A percentile compares a stretch with the other conserved stretches of the same genome.
Conservation (phyloP, 768 basidiomycete genomes). For the Mycena belliarum region DNA sequence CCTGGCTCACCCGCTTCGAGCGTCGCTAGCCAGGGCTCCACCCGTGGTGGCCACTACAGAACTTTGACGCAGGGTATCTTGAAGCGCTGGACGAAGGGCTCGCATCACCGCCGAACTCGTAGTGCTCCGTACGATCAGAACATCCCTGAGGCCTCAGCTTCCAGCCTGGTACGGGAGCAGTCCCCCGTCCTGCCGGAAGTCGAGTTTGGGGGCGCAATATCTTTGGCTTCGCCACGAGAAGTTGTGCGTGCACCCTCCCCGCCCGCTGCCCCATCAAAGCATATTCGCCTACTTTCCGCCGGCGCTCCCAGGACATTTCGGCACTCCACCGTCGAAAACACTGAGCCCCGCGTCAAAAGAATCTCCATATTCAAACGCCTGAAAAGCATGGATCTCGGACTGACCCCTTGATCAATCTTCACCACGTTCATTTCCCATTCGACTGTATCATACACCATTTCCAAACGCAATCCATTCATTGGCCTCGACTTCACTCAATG, state of each 20-base stretch:
- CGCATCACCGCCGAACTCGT: conserved; percentile 21
- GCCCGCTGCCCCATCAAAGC: background rate
- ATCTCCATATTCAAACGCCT: conserved; percentile 17
- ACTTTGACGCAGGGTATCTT: conserved; percentile 18
- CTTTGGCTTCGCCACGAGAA: background rate
- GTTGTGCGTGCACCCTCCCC: background rate
- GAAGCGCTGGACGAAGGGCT: conserved; percentile 19
- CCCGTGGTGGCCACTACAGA: conserved; percentile 1
- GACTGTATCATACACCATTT: conserved; percentile 1
- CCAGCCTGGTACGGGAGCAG: background rate
- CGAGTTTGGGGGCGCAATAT: conserved; percentile 13
- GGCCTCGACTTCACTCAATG: too few relatives aligned
- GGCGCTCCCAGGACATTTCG: conserved; percentile 10
- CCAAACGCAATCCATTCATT: too few relatives aligned
- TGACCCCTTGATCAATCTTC: conserved; percentile 2
- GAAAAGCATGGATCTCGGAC: conserved; percentile 4
- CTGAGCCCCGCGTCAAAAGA: conserved; percentile 5
- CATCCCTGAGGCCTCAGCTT: background rate
- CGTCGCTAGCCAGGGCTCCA: conserved; percentile 2
- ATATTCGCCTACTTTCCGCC: conserved; percentile 3
- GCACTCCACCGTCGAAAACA: conserved; percentile 17
- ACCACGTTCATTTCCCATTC: background rate
- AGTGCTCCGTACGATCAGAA: conserved; percentile 21
- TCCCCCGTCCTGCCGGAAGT: conserved; percentile 15
- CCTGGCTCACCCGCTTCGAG: conserved; percentile 5